These are phyloP conservation scores for Penicillium parvum DNA, from an alignment of 495 filamentous ascomycete species.

Conservation along the genomic window DNA sequence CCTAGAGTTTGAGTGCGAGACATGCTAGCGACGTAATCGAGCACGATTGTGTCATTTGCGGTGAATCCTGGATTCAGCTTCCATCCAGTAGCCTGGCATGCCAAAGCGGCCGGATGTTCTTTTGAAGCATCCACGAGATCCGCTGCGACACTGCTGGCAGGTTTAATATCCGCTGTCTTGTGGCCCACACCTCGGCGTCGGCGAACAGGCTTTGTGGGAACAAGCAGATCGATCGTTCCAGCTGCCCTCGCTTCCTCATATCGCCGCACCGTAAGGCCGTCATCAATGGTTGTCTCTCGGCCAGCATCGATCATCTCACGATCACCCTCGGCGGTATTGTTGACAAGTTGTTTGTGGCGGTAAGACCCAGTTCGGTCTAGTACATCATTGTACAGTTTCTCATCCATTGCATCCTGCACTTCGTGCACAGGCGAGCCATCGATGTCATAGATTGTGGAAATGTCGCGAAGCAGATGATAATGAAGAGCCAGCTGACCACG, in stretches of 20 bases:
- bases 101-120: conserved; percentile 59
- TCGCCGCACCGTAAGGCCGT: conserved; percentile 65
- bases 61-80: conserved; percentile 60
- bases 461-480: conserved; percentile 78
- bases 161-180: conserved; percentile 40
- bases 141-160: conserved; percentile 43
- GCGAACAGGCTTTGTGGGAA: conserved; percentile 40
- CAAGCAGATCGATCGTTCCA: conserved; percentile 38
- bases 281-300: conserved; percentile 67
- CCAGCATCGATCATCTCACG: conserved; percentile 77
- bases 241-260: conserved; percentile 56
- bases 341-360: conserved; percentile 66
- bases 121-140: conserved; percentile 55
- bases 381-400: conserved; percentile 89
- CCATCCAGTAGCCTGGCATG: conserved; percentile 80
- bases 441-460: conserved; percentile 84
- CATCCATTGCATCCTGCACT: conserved; percentile 73
- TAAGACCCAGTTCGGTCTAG: conserved; percentile 86
- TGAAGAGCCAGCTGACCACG: conserved; percentile 84
- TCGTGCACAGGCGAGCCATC: conserved; percentile 78
- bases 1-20: conserved; percentile 70
- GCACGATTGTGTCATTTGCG: conserved; percentile 61
- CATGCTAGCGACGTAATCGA: conserved; percentile 60
- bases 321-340: conserved; percentile 77
- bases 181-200: conserved; percentile 43